phyloP scores from a whole-genome alignment of 139 green algal genomes.

The Microglena sp. region DNA sequence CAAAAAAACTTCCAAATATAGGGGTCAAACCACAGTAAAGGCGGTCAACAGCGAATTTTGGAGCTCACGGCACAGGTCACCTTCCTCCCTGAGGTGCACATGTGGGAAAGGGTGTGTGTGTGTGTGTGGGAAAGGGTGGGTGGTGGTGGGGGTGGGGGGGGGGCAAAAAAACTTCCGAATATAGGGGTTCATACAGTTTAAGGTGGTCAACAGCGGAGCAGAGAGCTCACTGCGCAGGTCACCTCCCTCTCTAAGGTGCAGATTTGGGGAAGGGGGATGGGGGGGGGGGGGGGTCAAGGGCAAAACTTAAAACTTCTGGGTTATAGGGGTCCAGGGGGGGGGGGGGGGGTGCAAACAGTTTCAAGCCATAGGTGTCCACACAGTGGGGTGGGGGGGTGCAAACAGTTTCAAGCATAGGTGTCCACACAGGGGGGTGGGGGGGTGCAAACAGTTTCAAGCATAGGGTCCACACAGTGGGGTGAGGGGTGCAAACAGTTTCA shows the following conservation, averaged over 20 bases:
- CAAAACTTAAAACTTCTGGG: no score
- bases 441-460: no score
- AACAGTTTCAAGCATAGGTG: no score
- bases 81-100: not conserved
- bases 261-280: not conserved
- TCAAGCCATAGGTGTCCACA: no score
- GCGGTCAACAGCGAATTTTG: constrained; percentile 4
- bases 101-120: not conserved
- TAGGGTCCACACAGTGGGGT: no score
- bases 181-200: constrained; percentile 5
- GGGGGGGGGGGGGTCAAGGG: not conserved
- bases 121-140: not conserved
- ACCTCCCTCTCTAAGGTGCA: constrained; percentile 1
- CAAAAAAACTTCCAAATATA: not conserved
- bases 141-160: not conserved
- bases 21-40: constrained; percentile 10
- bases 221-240: constrained; percentile 29
- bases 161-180: not conserved
- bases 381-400: no score
- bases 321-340: no score
- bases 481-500: no score
- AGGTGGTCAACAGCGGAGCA: constrained; percentile 5
- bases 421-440: no score
- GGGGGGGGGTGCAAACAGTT: no score
- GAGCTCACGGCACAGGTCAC: constrained; percentile 30